Evolutionary conservation across 345 rosid genomes (phyloP), one percentile per base, ranked within the genome.

Genomic region (Pistacia vera): DNA sequence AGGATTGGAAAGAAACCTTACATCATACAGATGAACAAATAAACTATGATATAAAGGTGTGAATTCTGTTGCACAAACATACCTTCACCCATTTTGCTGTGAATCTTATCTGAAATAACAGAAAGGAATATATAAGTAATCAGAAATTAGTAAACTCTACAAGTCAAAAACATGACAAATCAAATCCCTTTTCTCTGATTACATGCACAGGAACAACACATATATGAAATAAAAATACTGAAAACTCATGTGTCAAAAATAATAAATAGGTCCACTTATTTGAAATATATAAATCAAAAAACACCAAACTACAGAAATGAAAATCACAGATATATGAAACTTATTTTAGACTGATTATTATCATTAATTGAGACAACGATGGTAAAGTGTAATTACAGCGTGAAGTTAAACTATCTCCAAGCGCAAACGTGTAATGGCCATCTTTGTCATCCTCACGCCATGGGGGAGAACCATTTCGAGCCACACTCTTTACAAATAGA

Each of bases 361-460:
- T 61, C 67, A 49, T 30, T 48, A 48, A 72, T 11, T 18, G 30
- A 72, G 67, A 33, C 59, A 62, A 74, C 58, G 78, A 78, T 81
- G 76, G 87, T 78, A 74, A 86, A 90, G 95, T 81, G 84, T 69
- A 87, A 85, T 93, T 93, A 91, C 98, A 93, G 95, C 97, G 98
- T 61, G 95, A 84, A 61, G 95, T 89, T 88, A 93, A 88, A 90
- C 88, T 90, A 72, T 94, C 97, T 86, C 98, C 98, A 73, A 91
- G 82, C 81, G 90, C 96, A 92, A 94, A 94, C 94, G 88, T 90
- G 92, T 88, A 94, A 94, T 94, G 98, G 60, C 97, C 97, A 88
- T 94, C 97, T 80, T 92, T 94, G 94, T 94, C 97, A 87, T 94
- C 97, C 81, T 90, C 98, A 79, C 97, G 82, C 94, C 92, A 84